Evolutionary conservation across 768 basidiomycete species (phyloP).

Genomic region (Nevesoporus exiguus): DNA sequence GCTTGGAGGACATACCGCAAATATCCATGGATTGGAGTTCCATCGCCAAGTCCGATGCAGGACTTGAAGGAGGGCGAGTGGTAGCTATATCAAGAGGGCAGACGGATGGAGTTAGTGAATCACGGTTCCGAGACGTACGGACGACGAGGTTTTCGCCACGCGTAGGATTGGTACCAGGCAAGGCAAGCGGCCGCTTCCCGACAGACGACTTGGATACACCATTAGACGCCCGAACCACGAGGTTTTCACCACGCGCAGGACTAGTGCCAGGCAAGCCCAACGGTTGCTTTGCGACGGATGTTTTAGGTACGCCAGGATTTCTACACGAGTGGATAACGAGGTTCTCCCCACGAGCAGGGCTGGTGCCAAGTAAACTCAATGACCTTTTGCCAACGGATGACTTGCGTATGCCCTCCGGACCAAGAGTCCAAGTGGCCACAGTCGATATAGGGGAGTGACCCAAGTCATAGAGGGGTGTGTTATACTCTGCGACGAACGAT

Average conservation of each 20-base stretch:
- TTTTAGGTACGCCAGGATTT: background rate
- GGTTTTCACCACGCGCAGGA: background rate
- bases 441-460: conserved; percentile 1
- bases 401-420: background rate
- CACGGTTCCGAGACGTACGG: background rate
- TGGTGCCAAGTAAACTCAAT: conserved; percentile 11
- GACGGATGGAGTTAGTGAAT: background rate
- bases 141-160: background rate
- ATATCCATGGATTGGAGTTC: conserved; percentile 24
- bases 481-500: conserved; percentile 19
- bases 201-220: conserved; percentile 4
- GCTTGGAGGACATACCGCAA: conserved; percentile 23
- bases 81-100: background rate
- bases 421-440: background rate
- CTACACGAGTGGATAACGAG: background rate
- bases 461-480: conserved; percentile 7
- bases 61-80: conserved; percentile 16
- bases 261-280: conserved; percentile 15
- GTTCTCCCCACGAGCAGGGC: conserved; percentile 6
- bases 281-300: background rate
- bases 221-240: background rate
- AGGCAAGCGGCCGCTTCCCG: background rate
- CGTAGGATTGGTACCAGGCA: conserved; percentile 18
- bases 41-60: conserved; percentile 17
- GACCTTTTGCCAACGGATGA: background rate